Evolutionary conservation across 139 green algal genomes (phyloP), one percentile per base, ranked within the genome.

Genomic region (Chlorella sp.): DNA sequence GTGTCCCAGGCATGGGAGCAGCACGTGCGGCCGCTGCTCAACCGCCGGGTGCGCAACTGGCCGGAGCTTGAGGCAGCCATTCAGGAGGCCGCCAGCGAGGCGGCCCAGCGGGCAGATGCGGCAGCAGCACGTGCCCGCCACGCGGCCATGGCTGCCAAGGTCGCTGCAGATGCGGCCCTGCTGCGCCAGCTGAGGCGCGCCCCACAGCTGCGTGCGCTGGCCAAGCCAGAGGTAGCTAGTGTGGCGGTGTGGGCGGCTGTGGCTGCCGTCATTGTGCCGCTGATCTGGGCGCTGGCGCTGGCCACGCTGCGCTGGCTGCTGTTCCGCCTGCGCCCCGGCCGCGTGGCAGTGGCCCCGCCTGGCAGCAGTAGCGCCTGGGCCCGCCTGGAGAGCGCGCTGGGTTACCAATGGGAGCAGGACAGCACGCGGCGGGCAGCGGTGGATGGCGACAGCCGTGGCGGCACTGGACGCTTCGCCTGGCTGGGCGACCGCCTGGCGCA

Each of bases 381-480:
- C 1, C 39, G 39, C 20, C 78, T 83, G 41, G 51, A 87, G 15
- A 32, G n/a, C 36, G 30, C 25, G 4, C 74, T 87, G 18, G 67
- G 68, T 23, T 87, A 73, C 55, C 23, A 26, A 0, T 87, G 62
- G 12, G 21, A 60, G 25, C 74, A 71, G 51, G 30, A 51, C 3
- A 73, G n/a, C 23, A 32, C 18, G 4, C 63, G 72, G 44, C n/a
- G 32, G 30, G 74, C 74, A 20, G 82, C 74, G 1, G 44, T 87
- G 23, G 67, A 26, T 17, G 44, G 51, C 39, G 51, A 65, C 73
- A 41, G 36, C 32, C 65, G 44, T 4, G 51, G 80, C n/a, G 81
- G 47, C 68, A 68, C 57, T 30, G 85, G 47, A 4, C 62, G 80
- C n/a, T 39, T 89, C 20, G 34, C 84, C 5, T 89, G 81, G 85